phyloP scores from a whole-genome alignment of 2,329 filamentous ascomycete genomes.

The Microsporum audouinii region DNA sequence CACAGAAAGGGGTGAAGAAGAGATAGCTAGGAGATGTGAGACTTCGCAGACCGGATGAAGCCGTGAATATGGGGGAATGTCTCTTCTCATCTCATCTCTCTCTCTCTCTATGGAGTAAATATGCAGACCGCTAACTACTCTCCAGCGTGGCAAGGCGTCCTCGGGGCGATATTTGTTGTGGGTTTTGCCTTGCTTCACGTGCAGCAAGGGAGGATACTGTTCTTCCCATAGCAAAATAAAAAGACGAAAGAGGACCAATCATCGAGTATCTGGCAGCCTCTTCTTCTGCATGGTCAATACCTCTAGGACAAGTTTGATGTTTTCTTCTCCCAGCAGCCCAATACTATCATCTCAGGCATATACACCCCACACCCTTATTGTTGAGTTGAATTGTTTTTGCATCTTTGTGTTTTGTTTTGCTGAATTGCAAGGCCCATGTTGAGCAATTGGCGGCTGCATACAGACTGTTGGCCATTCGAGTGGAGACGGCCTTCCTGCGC shows the following conservation, averaged over 20 bases:
- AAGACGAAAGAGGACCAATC: not conserved
- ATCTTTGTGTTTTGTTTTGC: not conserved
- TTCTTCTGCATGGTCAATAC: not conserved
- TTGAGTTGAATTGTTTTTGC: not conserved
- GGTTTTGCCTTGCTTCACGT: constrained; percentile 1
- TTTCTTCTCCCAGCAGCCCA: not conserved
- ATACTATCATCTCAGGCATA: not conserved
- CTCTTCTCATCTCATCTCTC: not conserved
- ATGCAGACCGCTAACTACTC: too few species aligned
- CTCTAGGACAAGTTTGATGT: not conserved
- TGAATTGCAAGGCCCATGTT: not conserved
- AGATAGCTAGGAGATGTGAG: not conserved
- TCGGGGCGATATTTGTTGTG: not conserved
- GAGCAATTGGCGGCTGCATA: not conserved
- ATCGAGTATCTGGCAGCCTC: not conserved
- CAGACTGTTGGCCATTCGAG: not conserved
- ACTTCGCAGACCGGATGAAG: not conserved
- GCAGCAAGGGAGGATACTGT: not conserved
- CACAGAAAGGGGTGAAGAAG: not conserved
- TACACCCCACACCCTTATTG: not conserved
- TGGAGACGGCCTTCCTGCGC: not conserved
- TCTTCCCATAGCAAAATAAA: not conserved
- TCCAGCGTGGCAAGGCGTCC: not conserved
- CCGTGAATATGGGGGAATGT: not conserved
- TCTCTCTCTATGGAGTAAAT: not conserved